Base-by-base conservation (phyloP, 345 rosid genomes). In the Eucalyptus sp. region DNA sequence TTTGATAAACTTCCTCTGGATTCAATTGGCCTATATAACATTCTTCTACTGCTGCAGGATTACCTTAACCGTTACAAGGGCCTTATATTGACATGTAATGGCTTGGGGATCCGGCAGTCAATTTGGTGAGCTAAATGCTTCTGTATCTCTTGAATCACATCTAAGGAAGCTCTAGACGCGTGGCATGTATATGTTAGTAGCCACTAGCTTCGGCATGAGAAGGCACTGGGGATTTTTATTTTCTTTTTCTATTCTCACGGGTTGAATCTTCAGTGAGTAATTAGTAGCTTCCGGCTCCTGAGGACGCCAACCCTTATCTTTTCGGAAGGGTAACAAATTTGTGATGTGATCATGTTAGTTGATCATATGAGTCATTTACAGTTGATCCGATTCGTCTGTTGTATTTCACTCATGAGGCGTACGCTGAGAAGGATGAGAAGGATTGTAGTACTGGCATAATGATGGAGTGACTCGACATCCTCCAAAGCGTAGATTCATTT, bases 81-180 rank as follows among this genome's bases (percentile, higher is more conserved):
- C 87, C 98, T 97, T 43, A 96, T 97, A 93, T 89, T 97, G 84
- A 97, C 99, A 91, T 96, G 99, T 92, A 97, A 95, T 84, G 99
- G 99, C 89, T 96, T 96, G 83, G 99, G 99, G 88, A 94, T 96
- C 93, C 93, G 87, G 92, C 95, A 95, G 48, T 96, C 96, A 31
- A 95, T 96, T 71, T 94, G 95, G 97, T 97, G 91, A 92, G 89
- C 62, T 41, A 29, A 50, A 5, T 54, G 49, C 56, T 44, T 50
- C 27, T 4, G 62, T 50, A 29, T 15, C 37, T 33, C 62, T 20
- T 22, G 22, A 71, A 50, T 64, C 89, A 7, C 50, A 87, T 87
- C 44, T 87, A 5, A 51, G 62, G 46, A 86, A 56, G 43, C 29
- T 33, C 62, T 86, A 56, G 64, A 31, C 0, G 29, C 6, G 29